Evolutionary conservation across 306 rosid genomes (phyloP).

Genomic region (Pyrus pyrifolia): DNA sequence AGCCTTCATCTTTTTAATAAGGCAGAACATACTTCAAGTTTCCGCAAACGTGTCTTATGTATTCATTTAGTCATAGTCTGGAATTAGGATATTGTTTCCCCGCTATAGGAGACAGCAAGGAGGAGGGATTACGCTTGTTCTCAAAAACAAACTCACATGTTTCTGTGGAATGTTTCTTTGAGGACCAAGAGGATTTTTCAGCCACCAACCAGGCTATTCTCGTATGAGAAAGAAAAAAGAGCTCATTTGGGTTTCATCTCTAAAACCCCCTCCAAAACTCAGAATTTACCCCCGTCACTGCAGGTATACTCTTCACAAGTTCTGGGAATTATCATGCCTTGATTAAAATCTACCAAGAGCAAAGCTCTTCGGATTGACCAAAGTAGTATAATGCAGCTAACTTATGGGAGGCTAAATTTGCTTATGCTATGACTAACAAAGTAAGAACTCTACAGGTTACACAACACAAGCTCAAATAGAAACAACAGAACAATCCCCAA

Average conservation of each 20-base stretch:
- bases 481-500: slow-evolving; percentile 1
- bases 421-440: slow-evolving; percentile 4
- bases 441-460: background rate
- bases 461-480: slow-evolving; percentile 1
- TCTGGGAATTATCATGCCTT: slow-evolving; percentile 4
- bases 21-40: background rate
- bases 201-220: background rate
- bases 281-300: background rate
- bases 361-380: slow-evolving; percentile 15
- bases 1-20: background rate
- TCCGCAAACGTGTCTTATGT: background rate
- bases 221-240: background rate
- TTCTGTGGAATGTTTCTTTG: background rate
- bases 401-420: background rate
- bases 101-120: background rate
- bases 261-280: background rate
- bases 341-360: background rate
- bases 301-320: background rate
- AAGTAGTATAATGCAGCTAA: slow-evolving; percentile 10
- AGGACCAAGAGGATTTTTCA: background rate
- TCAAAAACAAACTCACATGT: slow-evolving; percentile 1
- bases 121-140: background rate
- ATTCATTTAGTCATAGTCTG: background rate
- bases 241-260: background rate
- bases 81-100: background rate